Evolutionary conservation across 164 flowering plant species (phyloP).

Genomic region (Sedum album): DNA sequence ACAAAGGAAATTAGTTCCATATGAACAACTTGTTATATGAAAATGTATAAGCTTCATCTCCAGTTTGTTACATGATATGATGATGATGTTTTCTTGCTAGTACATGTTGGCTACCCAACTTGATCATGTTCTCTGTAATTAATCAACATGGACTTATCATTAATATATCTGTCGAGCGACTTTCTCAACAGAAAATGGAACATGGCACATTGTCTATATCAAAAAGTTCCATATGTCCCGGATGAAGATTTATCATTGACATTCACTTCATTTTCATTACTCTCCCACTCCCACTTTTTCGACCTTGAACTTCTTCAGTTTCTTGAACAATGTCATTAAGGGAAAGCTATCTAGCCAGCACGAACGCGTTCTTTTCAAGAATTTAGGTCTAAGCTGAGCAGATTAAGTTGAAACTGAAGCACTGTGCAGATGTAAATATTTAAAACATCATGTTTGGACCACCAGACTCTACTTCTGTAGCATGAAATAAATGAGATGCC

Average conservation of each 20-base stretch:
- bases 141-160: neutral
- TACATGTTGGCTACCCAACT: slow-evolving; percentile 2
- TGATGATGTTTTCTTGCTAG: neutral
- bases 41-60: neutral
- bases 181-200: neutral
- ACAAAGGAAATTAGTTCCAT: neutral
- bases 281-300: too few species aligned
- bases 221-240: neutral
- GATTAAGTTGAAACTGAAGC: neutral
- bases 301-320: neutral
- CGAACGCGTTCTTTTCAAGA: neutral
- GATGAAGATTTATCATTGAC: neutral
- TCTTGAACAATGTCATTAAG: neutral
- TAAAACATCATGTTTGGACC: neutral
- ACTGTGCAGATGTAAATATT: neutral
- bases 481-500: neutral
- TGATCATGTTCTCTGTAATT: slow-evolving; percentile 5
- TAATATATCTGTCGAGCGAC: neutral
- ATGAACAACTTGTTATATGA: neutral
- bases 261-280: neutral
- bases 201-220: neutral
- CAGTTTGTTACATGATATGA: slow-evolving; percentile 4
- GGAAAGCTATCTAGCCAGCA: neutral
- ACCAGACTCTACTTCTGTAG: neutral
- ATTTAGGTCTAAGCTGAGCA: neutral